Evolutionary conservation across 345 rosid genomes (phyloP).

Genomic region (Brassica cretica): DNA sequence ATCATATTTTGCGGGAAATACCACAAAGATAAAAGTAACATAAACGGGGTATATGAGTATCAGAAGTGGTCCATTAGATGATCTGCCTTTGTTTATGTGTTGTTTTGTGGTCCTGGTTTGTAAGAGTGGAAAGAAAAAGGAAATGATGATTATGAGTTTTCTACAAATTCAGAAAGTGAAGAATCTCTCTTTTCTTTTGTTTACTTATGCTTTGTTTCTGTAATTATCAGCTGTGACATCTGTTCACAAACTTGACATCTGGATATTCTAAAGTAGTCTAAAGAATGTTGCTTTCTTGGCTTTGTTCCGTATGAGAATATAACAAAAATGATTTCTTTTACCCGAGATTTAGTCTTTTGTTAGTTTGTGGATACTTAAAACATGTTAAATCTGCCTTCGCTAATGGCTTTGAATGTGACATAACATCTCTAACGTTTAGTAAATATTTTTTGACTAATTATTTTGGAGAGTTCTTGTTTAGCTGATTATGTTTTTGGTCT

Average conservation of each 20-base stretch:
- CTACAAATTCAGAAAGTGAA: slow-evolving; percentile 34
- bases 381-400: neutral
- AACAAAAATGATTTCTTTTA: neutral
- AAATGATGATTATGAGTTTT: slow-evolving; percentile 18
- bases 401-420: neutral
- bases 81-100: slow-evolving; percentile 36
- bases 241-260: slow-evolving; percentile 20
- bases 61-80: slow-evolving; percentile 34
- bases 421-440: neutral
- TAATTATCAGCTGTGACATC: slow-evolving; percentile 17
- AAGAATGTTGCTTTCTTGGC: slow-evolving; percentile 20
- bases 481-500: slow-evolving; percentile 13
- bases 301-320: neutral
- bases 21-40: slow-evolving; percentile 4
- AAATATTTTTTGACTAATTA: neutral
- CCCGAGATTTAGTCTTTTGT: neutral
- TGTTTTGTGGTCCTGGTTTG: slow-evolving; percentile 36
- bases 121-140: slow-evolving; percentile 16
- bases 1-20: slow-evolving; percentile 27
- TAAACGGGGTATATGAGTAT: slow-evolving; percentile 30
- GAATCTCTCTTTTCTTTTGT: slow-evolving; percentile 34
- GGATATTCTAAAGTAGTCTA: slow-evolving; percentile 16
- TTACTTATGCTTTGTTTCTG: slow-evolving; percentile 29
- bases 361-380: neutral
- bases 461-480: neutral